phyloP scores from a whole-genome alignment of 2,329 filamentous ascomycete genomes.

The Ophiostoma tasmaniense region DNA sequence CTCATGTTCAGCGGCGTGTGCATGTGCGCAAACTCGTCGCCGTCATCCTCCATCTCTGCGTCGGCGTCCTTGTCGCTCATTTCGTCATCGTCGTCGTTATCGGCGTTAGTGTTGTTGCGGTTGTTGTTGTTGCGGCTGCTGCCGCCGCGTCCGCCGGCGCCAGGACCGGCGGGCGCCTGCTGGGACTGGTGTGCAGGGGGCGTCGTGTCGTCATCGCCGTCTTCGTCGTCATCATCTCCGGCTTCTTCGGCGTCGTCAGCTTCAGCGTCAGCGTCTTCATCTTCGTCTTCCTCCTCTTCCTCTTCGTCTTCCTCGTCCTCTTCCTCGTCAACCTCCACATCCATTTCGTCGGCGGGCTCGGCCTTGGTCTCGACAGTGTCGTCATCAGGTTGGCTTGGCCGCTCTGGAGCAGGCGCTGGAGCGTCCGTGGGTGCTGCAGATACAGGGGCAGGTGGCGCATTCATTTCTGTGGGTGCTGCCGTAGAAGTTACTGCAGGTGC shows the following conservation, averaged over 20 bases:
- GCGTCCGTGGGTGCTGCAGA: not conserved
- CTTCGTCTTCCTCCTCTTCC: not conserved
- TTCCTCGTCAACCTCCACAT: constrained; percentile 4
- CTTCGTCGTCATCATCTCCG: constrained; percentile 8
- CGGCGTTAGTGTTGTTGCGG: not conserved
- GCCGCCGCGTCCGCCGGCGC: not conserved
- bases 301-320: not conserved
- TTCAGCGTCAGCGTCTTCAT: not conserved
- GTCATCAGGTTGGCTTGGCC: not conserved
- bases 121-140: not conserved
- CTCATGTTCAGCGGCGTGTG: constrained; percentile 25
- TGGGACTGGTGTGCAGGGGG: not conserved
- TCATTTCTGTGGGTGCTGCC: no score
- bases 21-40: constrained; percentile 46
- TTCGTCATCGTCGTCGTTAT: constrained; percentile 7
- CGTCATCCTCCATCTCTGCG: constrained; percentile 53
- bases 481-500: not conserved
- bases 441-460: not conserved
- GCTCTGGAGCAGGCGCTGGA: not conserved
- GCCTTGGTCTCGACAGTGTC: not conserved
- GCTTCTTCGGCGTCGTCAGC: constrained; percentile 3
- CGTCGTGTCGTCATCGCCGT: constrained; percentile 3
- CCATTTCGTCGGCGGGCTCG: not conserved
- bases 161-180: not conserved
- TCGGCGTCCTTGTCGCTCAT: constrained; percentile 26